A percentile compares a stretch with the other conserved stretches of the same genome.
phyloP scores from a whole-genome alignment of 139 green algal species.

The Chlamydomonas sphaeroides region DNA sequence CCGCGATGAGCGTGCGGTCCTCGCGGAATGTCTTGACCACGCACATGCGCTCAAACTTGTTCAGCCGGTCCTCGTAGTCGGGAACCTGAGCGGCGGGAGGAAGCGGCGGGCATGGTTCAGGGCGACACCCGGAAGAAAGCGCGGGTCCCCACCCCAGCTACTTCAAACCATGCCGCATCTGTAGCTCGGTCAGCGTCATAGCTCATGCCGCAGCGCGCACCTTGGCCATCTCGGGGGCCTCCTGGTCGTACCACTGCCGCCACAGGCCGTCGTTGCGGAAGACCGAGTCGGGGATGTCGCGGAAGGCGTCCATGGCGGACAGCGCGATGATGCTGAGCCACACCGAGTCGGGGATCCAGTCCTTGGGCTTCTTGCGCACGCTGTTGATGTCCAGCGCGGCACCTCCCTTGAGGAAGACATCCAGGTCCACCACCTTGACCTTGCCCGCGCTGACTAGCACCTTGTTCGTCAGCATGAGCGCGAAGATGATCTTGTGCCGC shows the following conservation, averaged over 20 bases:
- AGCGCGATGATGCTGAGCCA: constrained; percentile 91
- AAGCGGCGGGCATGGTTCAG: too few species aligned
- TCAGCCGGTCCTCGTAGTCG: constrained; percentile 89
- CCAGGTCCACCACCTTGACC: constrained; percentile 71
- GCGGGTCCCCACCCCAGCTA: too few species aligned
- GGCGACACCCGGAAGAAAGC: too few species aligned
- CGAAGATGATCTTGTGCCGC: constrained; percentile 95
- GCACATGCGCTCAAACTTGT: constrained; percentile 93
- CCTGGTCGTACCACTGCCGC: constrained; percentile 91
- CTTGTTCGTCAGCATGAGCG: constrained; percentile 92
- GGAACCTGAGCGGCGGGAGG: constrained; percentile 81
- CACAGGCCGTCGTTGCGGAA: constrained; percentile 88
- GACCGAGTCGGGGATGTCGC: constrained; percentile 86
- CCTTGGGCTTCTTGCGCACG: constrained; percentile 92
- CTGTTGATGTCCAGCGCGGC: constrained; percentile 85
- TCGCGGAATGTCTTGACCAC: constrained; percentile 92
- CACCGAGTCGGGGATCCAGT: constrained; percentile 90
- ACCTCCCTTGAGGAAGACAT: constrained; percentile 92
- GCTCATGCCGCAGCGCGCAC: too few species aligned
- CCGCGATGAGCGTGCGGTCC: constrained; percentile 91
- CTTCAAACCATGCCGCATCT: too few species aligned
- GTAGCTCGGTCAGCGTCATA: too few species aligned
- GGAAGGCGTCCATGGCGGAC: constrained; percentile 78
- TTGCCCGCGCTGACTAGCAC: constrained; percentile 78
- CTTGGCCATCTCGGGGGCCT: constrained; percentile 90